phyloP scores from a whole-genome alignment of 2,329 filamentous ascomycete species.

The Trichoderma sp. region DNA sequence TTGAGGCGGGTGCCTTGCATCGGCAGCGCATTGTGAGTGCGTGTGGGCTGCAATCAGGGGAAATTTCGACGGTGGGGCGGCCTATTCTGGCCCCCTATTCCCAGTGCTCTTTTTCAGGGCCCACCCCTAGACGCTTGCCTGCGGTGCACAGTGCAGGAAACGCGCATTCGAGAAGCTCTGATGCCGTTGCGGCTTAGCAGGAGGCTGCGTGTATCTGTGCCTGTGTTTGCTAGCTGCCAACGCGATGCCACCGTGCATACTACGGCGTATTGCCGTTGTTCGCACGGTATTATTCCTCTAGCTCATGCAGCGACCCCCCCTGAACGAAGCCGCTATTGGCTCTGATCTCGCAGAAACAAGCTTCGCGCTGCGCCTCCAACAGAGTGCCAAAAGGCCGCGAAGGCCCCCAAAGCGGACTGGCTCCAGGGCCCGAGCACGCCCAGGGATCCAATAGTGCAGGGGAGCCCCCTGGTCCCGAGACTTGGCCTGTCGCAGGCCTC shows the following conservation, averaged over 20 bases:
- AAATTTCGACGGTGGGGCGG: background rate
- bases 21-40: background rate
- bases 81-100: slow-evolving; percentile 9
- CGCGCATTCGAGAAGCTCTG: background rate
- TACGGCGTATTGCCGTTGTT: background rate
- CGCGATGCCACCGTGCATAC: background rate
- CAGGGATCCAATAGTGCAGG: background rate
- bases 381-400: background rate
- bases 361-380: slow-evolving; percentile 24
- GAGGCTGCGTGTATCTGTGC: background rate
- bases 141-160: background rate
- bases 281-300: background rate
- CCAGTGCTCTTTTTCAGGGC: background rate
- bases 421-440: background rate
- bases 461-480: slow-evolving; percentile 1
- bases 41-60: slow-evolving; percentile 8
- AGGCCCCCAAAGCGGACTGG: background rate
- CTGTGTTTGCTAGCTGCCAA: background rate
- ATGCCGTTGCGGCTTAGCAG: background rate
- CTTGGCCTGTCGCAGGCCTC: slow-evolving; percentile 18
- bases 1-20: background rate
- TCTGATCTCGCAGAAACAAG: slow-evolving; percentile 13
- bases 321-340: slow-evolving; percentile 21
- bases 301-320: slow-evolving; percentile 18
- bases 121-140: background rate